Evolutionary conservation across 2,329 filamentous ascomycete genomes (phyloP), one percentile per base, ranked within the genome.

Genomic region (Claviceps digitariae): DNA sequence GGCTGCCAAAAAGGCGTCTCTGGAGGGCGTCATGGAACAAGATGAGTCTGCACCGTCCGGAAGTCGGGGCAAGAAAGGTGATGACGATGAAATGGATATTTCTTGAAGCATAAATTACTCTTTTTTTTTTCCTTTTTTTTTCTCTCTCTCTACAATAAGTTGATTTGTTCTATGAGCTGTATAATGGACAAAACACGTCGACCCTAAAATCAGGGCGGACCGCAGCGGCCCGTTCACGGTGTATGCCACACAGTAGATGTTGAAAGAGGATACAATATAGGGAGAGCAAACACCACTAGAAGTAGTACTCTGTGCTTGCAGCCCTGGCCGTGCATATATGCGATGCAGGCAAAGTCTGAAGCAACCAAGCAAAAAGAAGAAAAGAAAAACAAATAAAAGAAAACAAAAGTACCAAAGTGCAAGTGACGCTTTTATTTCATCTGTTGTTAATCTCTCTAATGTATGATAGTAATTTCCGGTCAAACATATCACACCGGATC

Each of bases 401-500:
- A 21, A 17, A n/a, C n/a, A 20, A 23, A 40, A 20, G 8, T 9
- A n/a, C 31, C 31, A 10, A 40, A 40, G 43, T 25, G 8, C 36
- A 38, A n/a, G 36, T 38, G 7, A 38, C n/a, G 50, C 31, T 17
- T 23, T 21, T 21, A 12, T 41, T 41, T 51, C 67, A 73, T 66
- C 76, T 78, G 63, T 74, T 82, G 64, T 84, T 85, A 61, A 83
- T 77, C 65, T 82, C 79, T 65, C 88, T 82, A 62, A 95, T 81
- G 70, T 90, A 95, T 40, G 83, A 87, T 59, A 80, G 78, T 58
- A 96, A 68, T 68, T 88, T 88, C 61, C 90, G 78, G 68, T 98
- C 93, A 72, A 96, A 98, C 61, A 89, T 86, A 65, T 97, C 93
- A 70, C 93, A 95, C 57, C 93, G 78, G 52, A 98, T 82, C 7